Base-by-base conservation (phyloP, 257 asterid genomes). In the Galeopsis tetrahit region DNA sequence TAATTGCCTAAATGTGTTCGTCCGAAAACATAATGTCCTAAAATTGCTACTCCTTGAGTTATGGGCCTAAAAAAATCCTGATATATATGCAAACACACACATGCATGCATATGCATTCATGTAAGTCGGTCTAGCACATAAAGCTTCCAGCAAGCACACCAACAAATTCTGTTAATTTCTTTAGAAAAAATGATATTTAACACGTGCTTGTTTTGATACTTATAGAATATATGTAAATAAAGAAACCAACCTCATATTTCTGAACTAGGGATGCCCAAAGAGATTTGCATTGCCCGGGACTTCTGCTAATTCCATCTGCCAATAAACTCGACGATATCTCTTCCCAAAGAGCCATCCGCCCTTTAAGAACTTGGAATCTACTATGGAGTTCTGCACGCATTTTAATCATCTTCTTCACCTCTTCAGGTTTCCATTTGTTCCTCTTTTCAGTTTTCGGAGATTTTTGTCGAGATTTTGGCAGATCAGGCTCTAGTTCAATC, bases 341-440 rank as follows among this genome's bases (percentile, higher is more conserved):
- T 79, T 95, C 92, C 99, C 99, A 95, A 14, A 95, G 96, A 57
- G 92, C 96, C 98, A 92, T 95, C 49, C 98, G 86, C 38, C 99
- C 97, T 80, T 83, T 92, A 76, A 85, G 82, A 57, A 88, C 92
- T 85, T 86, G 98, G 90, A 95, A 95, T 80, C 90, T 88, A 80
- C 85, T 78, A 64, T 92, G 81, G 68, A 90, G 96, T 73, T 92
- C 92, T 73, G 93, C 96, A 4, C 98, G 96, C 89, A 90, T 15
- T 81, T 76, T 77, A 72, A 95, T 92, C 69, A 95, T 74, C 80
- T 81, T 90, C 86, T 82, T 82, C 38, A 95, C 75, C 83, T 95
- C 99, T 77, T 92, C 98, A 28, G 93, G 88, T 79, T 83, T 90
- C 99, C 98, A 95, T 77, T 89, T 92, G 86, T 92, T 95, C 78